Conservation (phyloP, 306 rosid species). For the Prunus dulcis region DNA sequence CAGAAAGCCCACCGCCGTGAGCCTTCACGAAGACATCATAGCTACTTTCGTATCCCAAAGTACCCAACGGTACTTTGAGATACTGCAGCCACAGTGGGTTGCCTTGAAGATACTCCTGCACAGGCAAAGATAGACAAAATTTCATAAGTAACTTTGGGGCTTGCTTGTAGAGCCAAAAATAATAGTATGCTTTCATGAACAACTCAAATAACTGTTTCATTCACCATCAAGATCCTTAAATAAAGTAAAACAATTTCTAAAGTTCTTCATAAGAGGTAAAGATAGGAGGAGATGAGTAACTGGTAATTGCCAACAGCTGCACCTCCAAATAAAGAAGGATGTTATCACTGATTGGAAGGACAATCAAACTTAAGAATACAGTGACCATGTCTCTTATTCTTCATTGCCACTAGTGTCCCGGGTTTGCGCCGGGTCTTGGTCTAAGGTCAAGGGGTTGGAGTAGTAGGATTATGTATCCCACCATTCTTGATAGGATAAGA, state of each 20-base stretch:
- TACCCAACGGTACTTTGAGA: slow-evolving; percentile 61
- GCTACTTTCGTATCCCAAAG: slow-evolving; percentile 75
- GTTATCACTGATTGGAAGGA: no score
- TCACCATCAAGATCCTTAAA: not conserved
- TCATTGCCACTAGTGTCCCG: no score
- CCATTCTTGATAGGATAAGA: no score
- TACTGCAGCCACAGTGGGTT: slow-evolving; percentile 92
- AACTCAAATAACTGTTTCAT: not conserved
- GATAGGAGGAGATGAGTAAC: no score
- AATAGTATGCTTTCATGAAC: not conserved
- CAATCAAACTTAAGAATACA: no score
- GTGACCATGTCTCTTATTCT: no score
- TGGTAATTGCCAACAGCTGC: no score
- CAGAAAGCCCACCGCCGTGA: slow-evolving; percentile 92
- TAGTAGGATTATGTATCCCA: no score
- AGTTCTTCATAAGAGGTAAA: not conserved
- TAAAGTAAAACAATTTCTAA: not conserved
- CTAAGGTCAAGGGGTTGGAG: no score
- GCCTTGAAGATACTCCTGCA: slow-evolving; percentile 95
- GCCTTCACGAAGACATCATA: slow-evolving; percentile 93
- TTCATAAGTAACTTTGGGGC: not conserved
- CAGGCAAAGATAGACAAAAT: not conserved
- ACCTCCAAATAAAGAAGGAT: no score
- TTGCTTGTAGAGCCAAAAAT: not conserved
- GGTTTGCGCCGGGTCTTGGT: no score